These are phyloP conservation scores for Citrus glauca DNA, from an alignment of 345 rosid species.

Conservation along the genomic window DNA sequence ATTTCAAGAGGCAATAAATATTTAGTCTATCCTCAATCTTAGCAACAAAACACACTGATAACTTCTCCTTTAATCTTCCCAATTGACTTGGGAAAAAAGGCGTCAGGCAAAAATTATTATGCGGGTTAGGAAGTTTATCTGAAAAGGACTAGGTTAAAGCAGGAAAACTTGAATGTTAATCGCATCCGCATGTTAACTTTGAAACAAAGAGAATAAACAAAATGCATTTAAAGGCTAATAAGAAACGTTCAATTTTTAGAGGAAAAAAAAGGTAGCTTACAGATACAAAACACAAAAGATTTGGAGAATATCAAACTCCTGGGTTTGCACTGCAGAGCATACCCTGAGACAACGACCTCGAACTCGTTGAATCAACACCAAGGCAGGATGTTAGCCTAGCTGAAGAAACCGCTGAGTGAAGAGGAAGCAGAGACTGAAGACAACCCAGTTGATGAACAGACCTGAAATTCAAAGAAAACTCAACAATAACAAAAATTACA, in stretches of 20 bases:
- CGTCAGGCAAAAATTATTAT: neutral
- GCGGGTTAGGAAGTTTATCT: neutral
- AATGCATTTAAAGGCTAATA: neutral
- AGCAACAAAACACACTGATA: neutral
- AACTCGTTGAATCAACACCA: slow-evolving; percentile 64
- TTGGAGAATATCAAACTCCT: slow-evolving; percentile 79
- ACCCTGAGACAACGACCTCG: slow-evolving; percentile 98
- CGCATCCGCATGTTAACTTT: neutral
- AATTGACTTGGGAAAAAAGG: neutral
- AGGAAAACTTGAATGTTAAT: neutral
- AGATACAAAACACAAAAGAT: slow-evolving; percentile 54
- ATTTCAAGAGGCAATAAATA: neutral
- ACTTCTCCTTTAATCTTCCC: neutral
- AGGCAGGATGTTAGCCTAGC: slow-evolving; percentile 91
- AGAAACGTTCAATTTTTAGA: slow-evolving; percentile 4
- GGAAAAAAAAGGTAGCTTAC: slow-evolving; percentile 55
- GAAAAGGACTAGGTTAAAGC: neutral
- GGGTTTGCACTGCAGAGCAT: slow-evolving; percentile 94
- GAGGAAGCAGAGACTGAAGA: slow-evolving; percentile 80
- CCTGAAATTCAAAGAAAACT: slow-evolving; percentile 34
- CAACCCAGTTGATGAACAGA: slow-evolving; percentile 57
- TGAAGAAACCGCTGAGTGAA: slow-evolving; percentile 74
- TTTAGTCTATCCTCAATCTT: neutral
- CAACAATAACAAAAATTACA: neutral
- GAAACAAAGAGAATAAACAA: neutral